Evolutionary conservation across 352 stramenopile genomes (phyloP).

Genomic region (Aphanomyces astaci): DNA sequence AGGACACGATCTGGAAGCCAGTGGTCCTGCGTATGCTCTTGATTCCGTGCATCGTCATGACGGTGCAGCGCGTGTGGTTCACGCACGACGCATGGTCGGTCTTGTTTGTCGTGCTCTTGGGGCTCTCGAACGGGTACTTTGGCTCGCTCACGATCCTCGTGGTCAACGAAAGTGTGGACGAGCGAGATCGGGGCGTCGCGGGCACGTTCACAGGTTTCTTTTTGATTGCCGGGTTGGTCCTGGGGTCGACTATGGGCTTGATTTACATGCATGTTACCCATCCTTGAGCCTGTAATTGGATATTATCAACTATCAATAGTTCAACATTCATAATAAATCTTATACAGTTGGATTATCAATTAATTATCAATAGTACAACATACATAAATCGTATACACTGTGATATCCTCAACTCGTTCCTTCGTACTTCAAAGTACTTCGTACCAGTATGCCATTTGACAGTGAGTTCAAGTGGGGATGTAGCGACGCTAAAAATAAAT

Average conservation of each 20-base stretch:
- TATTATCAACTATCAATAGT: too few relatives aligned
- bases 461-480: too few relatives aligned
- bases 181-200: conserved; percentile 56
- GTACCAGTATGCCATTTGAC: too few relatives aligned
- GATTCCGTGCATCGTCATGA: conserved; percentile 60
- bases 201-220: conserved; percentile 81
- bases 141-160: conserved; percentile 75
- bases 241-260: conserved; percentile 62
- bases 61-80: conserved; percentile 60
- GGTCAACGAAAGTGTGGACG: conserved; percentile 67
- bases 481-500: too few relatives aligned
- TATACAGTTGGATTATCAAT: too few relatives aligned
- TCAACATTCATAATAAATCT: too few relatives aligned
- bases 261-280: conserved; percentile 47
- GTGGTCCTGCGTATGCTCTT: conserved; percentile 52
- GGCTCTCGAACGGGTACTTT: conserved; percentile 72
- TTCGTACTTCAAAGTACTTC: too few relatives aligned
- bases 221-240: conserved; percentile 72
- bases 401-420: too few relatives aligned
- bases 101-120: conserved; percentile 54
- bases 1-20: conserved; percentile 53
- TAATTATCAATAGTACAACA: too few relatives aligned
- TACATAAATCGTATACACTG: too few relatives aligned
- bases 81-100: conserved; percentile 68
- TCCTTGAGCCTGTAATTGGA: too few relatives aligned